Evolutionary conservation across 2,329 filamentous ascomycete genomes (phyloP), one percentile per base, ranked within the genome.

Genomic region (Aspergillus puulaauensis): DNA sequence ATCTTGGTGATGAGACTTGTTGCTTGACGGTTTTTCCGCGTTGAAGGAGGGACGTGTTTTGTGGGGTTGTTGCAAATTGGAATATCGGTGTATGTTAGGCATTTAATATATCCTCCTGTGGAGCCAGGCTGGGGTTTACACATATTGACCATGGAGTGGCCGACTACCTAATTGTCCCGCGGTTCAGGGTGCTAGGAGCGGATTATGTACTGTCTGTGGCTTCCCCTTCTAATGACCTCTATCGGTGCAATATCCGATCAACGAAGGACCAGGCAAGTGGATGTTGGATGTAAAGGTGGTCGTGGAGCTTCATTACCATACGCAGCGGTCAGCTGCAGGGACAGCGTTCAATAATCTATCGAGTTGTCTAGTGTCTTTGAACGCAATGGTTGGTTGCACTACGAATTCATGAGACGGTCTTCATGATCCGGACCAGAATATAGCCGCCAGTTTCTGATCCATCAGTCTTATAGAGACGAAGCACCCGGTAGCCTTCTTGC

Each of bases 371-470:
- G 35, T 37, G 35, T n/a, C 1, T n/a, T 37, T 37, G 5, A n/a
- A 37, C 14, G 14, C 5, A n/a, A 5, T 37, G 35, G 12, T 6
- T n/a, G 35, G 35, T n/a, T n/a, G 5, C n/a, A 15, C 35, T 37
- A 37, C 14, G 12, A n/a, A 15, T 24, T 31, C 23, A 64, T 11
- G 47, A 44, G 39, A 59, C 31, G 4, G 52, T 61, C 76, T 93
- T 95, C 52, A 81, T 82, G 52, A 96, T 82, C 72, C 86, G 87
- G 31, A 96, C 85, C 58, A 98, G 75, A 51, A 98, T 68, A 14
- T 86, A 81, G 0, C 90, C 91, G 21, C 85, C 82, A 3, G 84
- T 89, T 56, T 85, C 74, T 31, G 80, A 77, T 0, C 91, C 91
- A 61, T 86, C 82, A 24, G 81, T 79, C 69, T 96, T 87, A 61